Evolutionary conservation across 2,329 filamentous ascomycete genomes (phyloP), one percentile per base, ranked within the genome.

Genomic region (Sporothrix curviconia): DNA sequence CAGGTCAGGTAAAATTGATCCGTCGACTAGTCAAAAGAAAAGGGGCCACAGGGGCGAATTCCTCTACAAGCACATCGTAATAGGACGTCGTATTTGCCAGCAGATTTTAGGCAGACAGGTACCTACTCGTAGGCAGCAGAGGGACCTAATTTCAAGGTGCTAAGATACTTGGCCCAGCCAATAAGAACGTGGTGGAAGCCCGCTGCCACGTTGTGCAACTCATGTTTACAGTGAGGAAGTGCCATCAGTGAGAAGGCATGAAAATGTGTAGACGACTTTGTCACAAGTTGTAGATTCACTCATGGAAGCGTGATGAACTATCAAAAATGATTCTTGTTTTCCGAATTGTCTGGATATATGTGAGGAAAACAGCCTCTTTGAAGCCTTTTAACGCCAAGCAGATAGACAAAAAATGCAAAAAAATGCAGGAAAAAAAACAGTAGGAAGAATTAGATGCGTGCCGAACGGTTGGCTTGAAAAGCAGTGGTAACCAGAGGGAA

Each of bases 271-370:
- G 39, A 24, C 19, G 39, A 42, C 44, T 6, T 17, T n/a, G 44
- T 8, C 36, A n/a, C 28, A 37, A 39, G 7, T 22, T 44, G 34
- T 12, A 9, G 28, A 11, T 14, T 25, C 19, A 50, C 19, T 8
- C 7, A 12, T 5, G 9, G 15, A 24, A 6, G 15, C 19, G 17
- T 4, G n/a, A 50, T 34, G n/a, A 34, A 50, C 30, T 36, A 36
- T 28, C 17, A 36, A 46, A 19, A 39, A 25, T 2, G 7, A 46
- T 25, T 50, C 14, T 40, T 30, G 49, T 61, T 57, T 58, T 56
- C 44, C 36, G 42, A 36, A 25, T 55, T 57, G 56, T 58, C 58
- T 58, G 58, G 60, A 60, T 61, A 60, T 61, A 60, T 59, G 56
- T 53, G 58, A 60, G 36, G 54, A 30, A 57, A 39, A 56, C 52